Conservation (phyloP, 306 rosid genomes). For the Mimosa pudica region DNA sequence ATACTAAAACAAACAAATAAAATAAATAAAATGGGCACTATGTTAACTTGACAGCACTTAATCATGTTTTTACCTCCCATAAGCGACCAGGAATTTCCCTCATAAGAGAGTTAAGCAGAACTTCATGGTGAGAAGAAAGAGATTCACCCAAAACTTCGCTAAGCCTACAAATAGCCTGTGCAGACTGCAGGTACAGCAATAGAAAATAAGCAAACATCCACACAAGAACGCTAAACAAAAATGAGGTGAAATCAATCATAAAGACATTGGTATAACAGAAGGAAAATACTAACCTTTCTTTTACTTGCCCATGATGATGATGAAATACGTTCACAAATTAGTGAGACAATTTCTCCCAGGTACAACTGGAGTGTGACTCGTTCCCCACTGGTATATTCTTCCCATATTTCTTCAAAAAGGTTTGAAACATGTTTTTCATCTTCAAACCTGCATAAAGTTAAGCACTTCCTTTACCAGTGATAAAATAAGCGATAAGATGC, state of each 20-base stretch:
- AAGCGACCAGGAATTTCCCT: conserved; percentile 91
- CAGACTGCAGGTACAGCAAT: conserved; percentile 64
- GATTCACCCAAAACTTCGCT: conserved; percentile 95
- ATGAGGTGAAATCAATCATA: conserved; percentile 23
- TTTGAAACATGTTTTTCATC: conserved; percentile 80
- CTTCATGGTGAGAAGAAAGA: conserved; percentile 64
- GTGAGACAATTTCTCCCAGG: conserved; percentile 78
- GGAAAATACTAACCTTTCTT: conserved; percentile 60
- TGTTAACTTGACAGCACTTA: conserved; percentile 23
- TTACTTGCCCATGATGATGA: conserved; percentile 89
- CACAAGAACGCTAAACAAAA: conserved; percentile 20
- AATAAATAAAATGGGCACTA: conserved; percentile 32
- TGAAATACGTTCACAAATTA: conserved; percentile 70
- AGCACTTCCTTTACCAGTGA: conserved; percentile 9
- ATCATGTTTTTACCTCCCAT: conserved; percentile 77
- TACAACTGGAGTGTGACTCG: conserved; percentile 84
- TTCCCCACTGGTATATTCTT: conserved; percentile 93
- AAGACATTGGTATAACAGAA: conserved; percentile 28
- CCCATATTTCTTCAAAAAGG: conserved; percentile 92
- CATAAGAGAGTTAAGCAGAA: conserved; percentile 77
- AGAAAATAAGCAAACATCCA: conserved; percentile 36
- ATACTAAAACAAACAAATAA: conserved; percentile 13
- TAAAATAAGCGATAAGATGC: conserved; percentile 14
- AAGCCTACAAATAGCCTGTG: conserved; percentile 80
- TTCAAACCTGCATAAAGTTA: conserved; percentile 62